Base-by-base conservation (phyloP, 23 red algal species). In the Rhodosorus marinus region DNA sequence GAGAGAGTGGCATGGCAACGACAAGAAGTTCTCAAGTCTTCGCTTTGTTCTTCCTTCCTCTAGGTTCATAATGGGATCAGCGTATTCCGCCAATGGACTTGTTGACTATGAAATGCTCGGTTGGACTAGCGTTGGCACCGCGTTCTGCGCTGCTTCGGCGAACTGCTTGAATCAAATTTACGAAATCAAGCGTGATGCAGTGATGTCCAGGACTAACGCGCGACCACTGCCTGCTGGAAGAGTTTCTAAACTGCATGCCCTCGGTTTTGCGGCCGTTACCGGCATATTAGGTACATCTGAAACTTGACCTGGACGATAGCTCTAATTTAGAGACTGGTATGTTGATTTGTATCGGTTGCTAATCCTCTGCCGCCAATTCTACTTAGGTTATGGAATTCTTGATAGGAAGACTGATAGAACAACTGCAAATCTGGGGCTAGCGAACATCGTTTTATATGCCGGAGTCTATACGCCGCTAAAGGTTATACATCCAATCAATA, bases 91-190 rank as follows among this genome's bases (percentile, higher is more conserved):
- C 11, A 20, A 28, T n/a, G 17, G 29, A n/a, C 51, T 14, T 25
- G 31, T 20, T 0, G 58, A 15, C 17, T 27, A 17, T 3, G 58
- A 15, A 33, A 5, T 47, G 58, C 27, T 15, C 25, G 31, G 31
- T 15, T 63, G 29, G 34, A 47, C 42, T 0, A 64, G 56, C 9
- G 20, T 26, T n/a, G 88, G 88, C 42, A 95, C 88, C 4, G 76
- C 54, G 31, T 70, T 95, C 8, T 42, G 63, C 26, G 88, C 88
- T 8, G 78, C 78, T 1, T 51, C 51, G 28, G 88, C 88, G 1
- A 95, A 95, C 55, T 76, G 71, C 3, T 70, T 83, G 58, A 95
- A 95, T 26, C 88, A 95, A 59, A 53, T 95, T 25, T 82, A 77
- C 54, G 88, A 95, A 35, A n/a, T 60, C 6, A 50, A 65, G 1